Base-by-base conservation (phyloP, 2,329 filamentous ascomycete species). In the Hypoxylon sp. region DNA sequence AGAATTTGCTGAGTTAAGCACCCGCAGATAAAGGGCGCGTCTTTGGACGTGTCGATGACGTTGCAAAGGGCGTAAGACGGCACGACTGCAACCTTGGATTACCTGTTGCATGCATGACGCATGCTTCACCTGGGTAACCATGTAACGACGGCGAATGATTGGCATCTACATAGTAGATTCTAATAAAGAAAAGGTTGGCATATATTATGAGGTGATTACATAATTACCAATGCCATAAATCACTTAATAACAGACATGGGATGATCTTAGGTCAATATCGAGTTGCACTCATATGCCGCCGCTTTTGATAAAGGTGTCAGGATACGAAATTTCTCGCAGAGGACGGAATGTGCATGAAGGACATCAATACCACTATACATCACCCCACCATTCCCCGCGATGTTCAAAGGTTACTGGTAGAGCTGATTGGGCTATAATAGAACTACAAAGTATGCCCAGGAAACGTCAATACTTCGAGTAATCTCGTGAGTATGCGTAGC, bases 21-120 rank as follows among this genome's bases (percentile, higher is more conserved):
- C 38, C n/a, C 3, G 38, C 38, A 43, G n/a, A 43, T 43, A 10
- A 43, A 43, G 59, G 62, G 67, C 60, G 56, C 56, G 43, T 21
- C 19, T 13, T 19, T 51, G 48, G 41, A 48, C 49, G 56, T 51
- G 28, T 30, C 17, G 14, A 66, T 71, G 68, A 71, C 68, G 65
- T 68, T 46, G 46, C 23, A 49, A 70, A 71, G 68, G 68, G 65
- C 68, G 65, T 56, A 62, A 50, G 59, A 61, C 32, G 41, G 41
- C 13, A 28, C 50, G 14, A 57, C 23, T 68, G 34, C 23, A 60
- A 67, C 66, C 48, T 63, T 38, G 32, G 52, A 63, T 38, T 65
- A 14, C 28, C 38, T 28, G 25, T 36, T 49, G 34, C 60, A 59
- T 65, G 58, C 68, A 70, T 65, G 49, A 68, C 63, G 68, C 65